Conservation (phyloP, 306 rosid species). For the Abrus precatorius region DNA sequence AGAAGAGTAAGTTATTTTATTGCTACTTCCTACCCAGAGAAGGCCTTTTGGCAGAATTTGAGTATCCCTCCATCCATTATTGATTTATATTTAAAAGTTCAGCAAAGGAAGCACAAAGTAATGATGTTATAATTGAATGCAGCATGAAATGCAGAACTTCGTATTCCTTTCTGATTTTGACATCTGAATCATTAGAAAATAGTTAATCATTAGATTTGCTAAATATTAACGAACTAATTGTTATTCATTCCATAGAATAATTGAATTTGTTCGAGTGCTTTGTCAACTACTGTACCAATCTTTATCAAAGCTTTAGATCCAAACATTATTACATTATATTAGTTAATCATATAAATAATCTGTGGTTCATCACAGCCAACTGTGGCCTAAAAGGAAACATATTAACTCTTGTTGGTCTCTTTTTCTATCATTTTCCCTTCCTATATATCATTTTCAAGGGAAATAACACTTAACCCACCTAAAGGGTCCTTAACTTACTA, state of each 20-base stretch:
- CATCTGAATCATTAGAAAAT: constrained; percentile 42
- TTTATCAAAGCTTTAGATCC: constrained; percentile 20
- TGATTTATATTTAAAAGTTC: constrained; percentile 11
- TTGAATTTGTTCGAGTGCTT: constrained; percentile 28
- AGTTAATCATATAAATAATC: constrained; percentile 28
- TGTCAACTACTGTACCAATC: constrained; percentile 15
- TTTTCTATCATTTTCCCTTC: not conserved
- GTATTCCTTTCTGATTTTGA: constrained; percentile 43
- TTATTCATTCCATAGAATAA: constrained; percentile 7
- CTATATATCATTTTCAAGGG: not conserved
- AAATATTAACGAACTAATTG: constrained; percentile 39
- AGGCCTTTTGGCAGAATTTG: constrained; percentile 7
- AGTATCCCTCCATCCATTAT: not conserved
- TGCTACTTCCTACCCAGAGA: not conserved
- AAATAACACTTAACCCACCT: not conserved
- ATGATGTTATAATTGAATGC: constrained; percentile 33
- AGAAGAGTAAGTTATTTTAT: not conserved
- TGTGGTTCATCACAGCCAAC: constrained; percentile 3
- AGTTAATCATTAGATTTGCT: constrained; percentile 34
- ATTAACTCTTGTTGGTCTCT: constrained; percentile 2
- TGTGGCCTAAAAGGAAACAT: constrained; percentile 26
- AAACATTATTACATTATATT: not conserved
- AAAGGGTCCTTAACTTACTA: not conserved
- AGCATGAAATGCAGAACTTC: constrained; percentile 37
- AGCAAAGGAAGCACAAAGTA: constrained; percentile 25